Base-by-base conservation (phyloP, 2,329 filamentous ascomycete species). In the Colletotrichum endophyticum region DNA sequence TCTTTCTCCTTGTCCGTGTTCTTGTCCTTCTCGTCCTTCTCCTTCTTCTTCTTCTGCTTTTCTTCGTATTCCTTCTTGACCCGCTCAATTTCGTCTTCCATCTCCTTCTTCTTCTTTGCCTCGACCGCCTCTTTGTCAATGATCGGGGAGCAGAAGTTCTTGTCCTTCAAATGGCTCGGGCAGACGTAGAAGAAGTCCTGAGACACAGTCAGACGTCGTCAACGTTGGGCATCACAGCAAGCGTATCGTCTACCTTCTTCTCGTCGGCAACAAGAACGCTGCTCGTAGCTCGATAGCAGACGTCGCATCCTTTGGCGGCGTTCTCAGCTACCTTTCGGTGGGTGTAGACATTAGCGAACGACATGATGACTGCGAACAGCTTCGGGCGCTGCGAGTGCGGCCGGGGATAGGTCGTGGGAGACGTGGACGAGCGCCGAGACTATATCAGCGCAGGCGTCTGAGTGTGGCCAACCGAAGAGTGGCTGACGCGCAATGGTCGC, bases 111-210 rank as follows among this genome's bases (percentile, higher is more conserved):
- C 79, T 90, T 90, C 81, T 92, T 93, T 81, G 88, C 91, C 84
- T 93, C 90, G 81, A 91, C 81, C 76, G 93, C 88, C 78, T 91
- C 93, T 69, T 92, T 91, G 81, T 96, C 94, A 76, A 95, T 89
- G 76, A 94, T 93, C 76, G 95, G 93, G 81, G 90, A 88, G 82
- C 95, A 96, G 84, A 98, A 99, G 56, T 94, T 92, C 36, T 88
- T 89, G 82, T 99, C 97, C 81, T 94, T 95, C 11, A 99, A 87
- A 84, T 99, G 97, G 36, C 90, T 88, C 8, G 93, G 89, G 81
- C 97, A 99, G 61, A 98, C 91, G 83, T 98, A 98, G 87, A 99
- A 99, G 86, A 96, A 98, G 83, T 98, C 96, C 89, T 89, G 78
- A 12, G 44, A 7, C 36, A 25, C n/a, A 39, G 63, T 74, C 49